These are phyloP conservation scores for Phytophthora pisi DNA, from an alignment of 352 stramenopile genomes.

Conservation along the genomic window DNA sequence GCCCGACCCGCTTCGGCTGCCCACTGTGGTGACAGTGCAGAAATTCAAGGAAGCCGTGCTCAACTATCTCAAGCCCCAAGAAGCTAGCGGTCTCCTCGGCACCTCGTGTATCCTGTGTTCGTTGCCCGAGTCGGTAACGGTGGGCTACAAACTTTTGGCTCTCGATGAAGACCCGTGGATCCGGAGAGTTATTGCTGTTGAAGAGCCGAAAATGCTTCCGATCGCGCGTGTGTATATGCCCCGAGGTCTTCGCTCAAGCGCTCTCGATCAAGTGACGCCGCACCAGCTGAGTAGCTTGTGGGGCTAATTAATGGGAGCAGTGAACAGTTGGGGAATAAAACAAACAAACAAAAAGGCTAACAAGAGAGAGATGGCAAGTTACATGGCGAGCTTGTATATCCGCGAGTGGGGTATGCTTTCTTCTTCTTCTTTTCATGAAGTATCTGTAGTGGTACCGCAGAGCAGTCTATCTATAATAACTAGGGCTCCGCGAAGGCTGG, in stretches of 20 bases:
- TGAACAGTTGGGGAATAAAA: not conserved
- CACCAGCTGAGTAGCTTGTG: conserved; percentile 8
- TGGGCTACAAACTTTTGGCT: conserved; percentile 9
- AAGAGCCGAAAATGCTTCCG: conserved; percentile 6
- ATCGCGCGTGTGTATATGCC: conserved; percentile 27
- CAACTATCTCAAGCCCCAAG: conserved; percentile 9
- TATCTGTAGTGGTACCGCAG: too few species aligned
- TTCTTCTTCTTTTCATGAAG: too few species aligned
- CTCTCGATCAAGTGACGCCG: conserved; percentile 22
- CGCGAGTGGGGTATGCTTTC: too few species aligned
- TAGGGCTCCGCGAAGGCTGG: too few species aligned
- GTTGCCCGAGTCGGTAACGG: conserved; percentile 14
- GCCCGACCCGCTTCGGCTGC: conserved; percentile 14
- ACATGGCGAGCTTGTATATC: too few species aligned
- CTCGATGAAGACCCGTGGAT: conserved; percentile 18
- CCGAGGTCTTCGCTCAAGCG: conserved; percentile 20
- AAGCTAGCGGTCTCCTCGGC: not conserved
- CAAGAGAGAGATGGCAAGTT: too few species aligned
- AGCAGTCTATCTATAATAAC: too few species aligned
- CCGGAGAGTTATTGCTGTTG: conserved; percentile 7
- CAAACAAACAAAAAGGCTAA: too few species aligned
- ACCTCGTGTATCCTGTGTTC: conserved; percentile 28
- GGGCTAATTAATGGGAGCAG: not conserved
- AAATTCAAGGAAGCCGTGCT: conserved; percentile 33
- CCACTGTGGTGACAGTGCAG: conserved; percentile 20